phyloP scores from a whole-genome alignment of 495 filamentous ascomycete genomes.

The Penicillium egyptiacum region DNA sequence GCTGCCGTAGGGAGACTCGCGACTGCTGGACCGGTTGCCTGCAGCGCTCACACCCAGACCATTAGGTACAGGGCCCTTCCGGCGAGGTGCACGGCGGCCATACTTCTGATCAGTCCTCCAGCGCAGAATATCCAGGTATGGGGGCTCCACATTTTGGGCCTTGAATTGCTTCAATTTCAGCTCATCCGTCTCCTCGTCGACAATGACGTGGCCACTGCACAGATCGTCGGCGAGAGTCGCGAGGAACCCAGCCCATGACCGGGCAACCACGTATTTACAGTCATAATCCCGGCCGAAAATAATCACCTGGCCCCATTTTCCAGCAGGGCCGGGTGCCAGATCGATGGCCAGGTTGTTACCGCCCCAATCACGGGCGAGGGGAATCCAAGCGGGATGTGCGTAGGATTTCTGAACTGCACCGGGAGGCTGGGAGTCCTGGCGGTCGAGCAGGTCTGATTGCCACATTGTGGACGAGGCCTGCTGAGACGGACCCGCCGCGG shows the following conservation, averaged over 20 bases:
- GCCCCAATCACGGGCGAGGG: slow-evolving; percentile 94
- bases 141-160: slow-evolving; percentile 81
- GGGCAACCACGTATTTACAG: slow-evolving; percentile 93
- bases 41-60: slow-evolving; percentile 43
- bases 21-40: slow-evolving; percentile 35
- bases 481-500: slow-evolving; percentile 53
- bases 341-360: slow-evolving; percentile 96
- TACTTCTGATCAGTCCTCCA: slow-evolving; percentile 95
- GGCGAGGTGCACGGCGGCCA: slow-evolving; percentile 59
- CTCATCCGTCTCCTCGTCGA: slow-evolving; percentile 90
- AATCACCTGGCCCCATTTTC: slow-evolving; percentile 95
- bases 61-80: slow-evolving; percentile 41
- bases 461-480: slow-evolving; percentile 62
- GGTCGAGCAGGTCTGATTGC: slow-evolving; percentile 80
- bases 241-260: slow-evolving; percentile 88
- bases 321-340: slow-evolving; percentile 85
- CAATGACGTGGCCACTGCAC: slow-evolving; percentile 76
- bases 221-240: slow-evolving; percentile 88
- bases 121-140: slow-evolving; percentile 89
- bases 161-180: slow-evolving; percentile 92
- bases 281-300: slow-evolving; percentile 97
- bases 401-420: slow-evolving; percentile 89
- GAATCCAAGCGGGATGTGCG: slow-evolving; percentile 93
- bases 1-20: slow-evolving; percentile 54
- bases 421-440: slow-evolving; percentile 86